Conservation (phyloP, 805 yeast genomes). For the Ogataea methanolica region DNA sequence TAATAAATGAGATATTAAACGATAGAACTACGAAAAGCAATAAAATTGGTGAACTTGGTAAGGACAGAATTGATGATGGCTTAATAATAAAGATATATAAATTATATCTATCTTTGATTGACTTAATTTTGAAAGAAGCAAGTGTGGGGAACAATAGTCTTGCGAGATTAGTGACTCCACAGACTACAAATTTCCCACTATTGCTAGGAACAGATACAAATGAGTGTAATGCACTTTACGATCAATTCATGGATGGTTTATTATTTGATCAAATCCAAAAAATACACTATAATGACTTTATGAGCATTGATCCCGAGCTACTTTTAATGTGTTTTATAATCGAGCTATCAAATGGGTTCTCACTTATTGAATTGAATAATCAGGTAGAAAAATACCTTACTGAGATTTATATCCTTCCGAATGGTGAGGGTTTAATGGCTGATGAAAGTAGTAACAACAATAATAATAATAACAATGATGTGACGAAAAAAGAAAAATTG, state of each 20-base stretch:
- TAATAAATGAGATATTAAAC: slow-evolving; percentile 15
- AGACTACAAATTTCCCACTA: neutral
- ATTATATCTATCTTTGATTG: slow-evolving; percentile 26
- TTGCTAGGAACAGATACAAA: neutral
- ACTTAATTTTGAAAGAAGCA: slow-evolving; percentile 23
- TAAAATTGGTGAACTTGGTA: neutral
- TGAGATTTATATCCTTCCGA: slow-evolving; percentile 12
- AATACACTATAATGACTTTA: slow-evolving; percentile 10
- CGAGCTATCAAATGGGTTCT: slow-evolving; percentile 26
- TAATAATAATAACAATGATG: neutral
- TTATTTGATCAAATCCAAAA: slow-evolving; percentile 16
- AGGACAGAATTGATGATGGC: slow-evolving; percentile 5
- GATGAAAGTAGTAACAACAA: neutral
- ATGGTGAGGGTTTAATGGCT: slow-evolving; percentile 12
- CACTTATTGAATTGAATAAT: slow-evolving; percentile 11
- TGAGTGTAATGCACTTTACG: slow-evolving; percentile 1
- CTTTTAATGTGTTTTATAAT: slow-evolving; percentile 27
- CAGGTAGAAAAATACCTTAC: slow-evolving; percentile 24
- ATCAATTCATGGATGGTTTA: slow-evolving; percentile 19
- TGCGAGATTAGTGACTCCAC: neutral
- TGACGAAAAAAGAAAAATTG: slow-evolving; percentile 12
- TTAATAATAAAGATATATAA: slow-evolving; percentile 20
- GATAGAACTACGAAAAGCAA: slow-evolving; percentile 1
- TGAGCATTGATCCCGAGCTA: slow-evolving; percentile 22
- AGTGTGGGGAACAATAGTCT: neutral